phyloP scores from a whole-genome alignment of 441 rosid species.

The Pelargonium myrrhifolium region DNA sequence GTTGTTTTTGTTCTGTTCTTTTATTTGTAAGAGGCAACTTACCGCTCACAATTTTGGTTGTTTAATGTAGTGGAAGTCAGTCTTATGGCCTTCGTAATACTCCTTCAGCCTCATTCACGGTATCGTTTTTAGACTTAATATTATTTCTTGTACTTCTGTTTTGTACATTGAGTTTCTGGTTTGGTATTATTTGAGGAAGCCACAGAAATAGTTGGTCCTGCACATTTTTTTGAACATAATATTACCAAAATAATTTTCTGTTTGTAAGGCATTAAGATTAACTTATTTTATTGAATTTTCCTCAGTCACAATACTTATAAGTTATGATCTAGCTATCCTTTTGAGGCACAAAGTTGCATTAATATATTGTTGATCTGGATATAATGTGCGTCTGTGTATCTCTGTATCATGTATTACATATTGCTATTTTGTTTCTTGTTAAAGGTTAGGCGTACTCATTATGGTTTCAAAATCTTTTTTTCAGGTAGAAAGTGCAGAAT shows the following conservation, averaged over 20 bases:
- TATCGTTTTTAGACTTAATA: conserved; percentile 25
- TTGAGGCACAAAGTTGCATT: too few relatives aligned
- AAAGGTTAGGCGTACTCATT: neutral
- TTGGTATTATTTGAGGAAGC: neutral
- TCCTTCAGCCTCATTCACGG: conserved; percentile 60
- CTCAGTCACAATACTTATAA: neutral
- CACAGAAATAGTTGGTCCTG: neutral
- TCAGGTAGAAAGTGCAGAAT: conserved; percentile 79
- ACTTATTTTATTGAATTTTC: neutral
- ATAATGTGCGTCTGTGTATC: neutral
- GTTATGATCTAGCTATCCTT: too few relatives aligned
- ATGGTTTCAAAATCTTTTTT: conserved; percentile 1
- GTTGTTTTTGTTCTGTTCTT: neutral
- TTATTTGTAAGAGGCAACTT: neutral
- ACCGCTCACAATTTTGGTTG: conserved; percentile 20
- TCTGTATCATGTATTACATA: neutral
- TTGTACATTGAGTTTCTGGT: conserved; percentile 10
- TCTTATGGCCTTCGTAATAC: conserved; percentile 88
- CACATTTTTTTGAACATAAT: neutral
- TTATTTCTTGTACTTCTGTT: conserved; percentile 6
- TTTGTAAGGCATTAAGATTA: neutral
- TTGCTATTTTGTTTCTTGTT: neutral
- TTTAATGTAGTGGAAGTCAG: conserved; percentile 58
- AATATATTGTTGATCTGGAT: too few relatives aligned
- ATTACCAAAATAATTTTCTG: neutral